Conservation (phyloP, 148 eudicot genomes). For the Polygonum aviculare region DNA sequence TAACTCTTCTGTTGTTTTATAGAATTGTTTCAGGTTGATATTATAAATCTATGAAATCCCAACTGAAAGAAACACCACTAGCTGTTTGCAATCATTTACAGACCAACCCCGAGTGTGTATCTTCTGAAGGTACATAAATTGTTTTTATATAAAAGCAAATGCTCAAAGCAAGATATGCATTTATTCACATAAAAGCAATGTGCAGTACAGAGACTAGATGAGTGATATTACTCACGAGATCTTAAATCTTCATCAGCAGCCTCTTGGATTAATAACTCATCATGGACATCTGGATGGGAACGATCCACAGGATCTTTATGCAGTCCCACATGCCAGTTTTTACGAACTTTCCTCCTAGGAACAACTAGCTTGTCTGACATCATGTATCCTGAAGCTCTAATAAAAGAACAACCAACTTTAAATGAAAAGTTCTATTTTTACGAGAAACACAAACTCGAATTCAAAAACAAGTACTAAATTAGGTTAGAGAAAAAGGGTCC, state of each 20-base stretch:
- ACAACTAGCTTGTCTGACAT: constrained; percentile 92
- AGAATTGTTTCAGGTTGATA: not conserved
- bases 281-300: constrained; percentile 97
- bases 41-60: not conserved
- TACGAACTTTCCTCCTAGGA: constrained; percentile 71
- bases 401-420: constrained; percentile 4
- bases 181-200: not conserved
- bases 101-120: not conserved
- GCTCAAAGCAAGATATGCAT: not conserved
- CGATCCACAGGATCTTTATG: constrained; percentile 77
- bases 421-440: not conserved
- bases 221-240: constrained; percentile 38
- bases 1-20: not conserved
- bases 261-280: constrained; percentile 62
- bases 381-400: constrained; percentile 90
- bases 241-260: constrained; percentile 45
- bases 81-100: constrained; percentile 2
- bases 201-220: not conserved
- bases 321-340: constrained; percentile 86
- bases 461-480: not conserved
- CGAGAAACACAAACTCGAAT: not conserved
- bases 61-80: not conserved
- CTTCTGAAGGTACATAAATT: not conserved
- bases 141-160: not conserved
- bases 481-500: not conserved